Evolutionary conservation across 2,329 filamentous ascomycete species (phyloP).

Genomic region (Aspergillus pseudotamarii): DNA sequence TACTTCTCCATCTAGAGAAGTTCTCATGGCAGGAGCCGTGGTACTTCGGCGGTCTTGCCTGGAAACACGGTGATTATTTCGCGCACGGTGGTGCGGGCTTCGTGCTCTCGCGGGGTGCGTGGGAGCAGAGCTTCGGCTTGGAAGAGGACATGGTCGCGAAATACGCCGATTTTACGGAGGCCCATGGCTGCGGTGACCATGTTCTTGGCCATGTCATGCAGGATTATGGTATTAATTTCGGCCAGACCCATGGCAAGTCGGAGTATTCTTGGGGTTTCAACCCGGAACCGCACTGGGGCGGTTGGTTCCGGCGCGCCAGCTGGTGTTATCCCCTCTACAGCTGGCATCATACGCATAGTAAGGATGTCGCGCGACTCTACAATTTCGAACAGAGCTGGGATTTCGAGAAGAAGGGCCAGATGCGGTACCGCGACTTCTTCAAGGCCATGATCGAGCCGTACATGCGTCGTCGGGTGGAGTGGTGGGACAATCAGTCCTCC

Average conservation of each 20-base stretch:
- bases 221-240: slow-evolving; percentile 52
- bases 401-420: slow-evolving; percentile 23
- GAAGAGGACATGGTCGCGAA: slow-evolving; percentile 50
- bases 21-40: slow-evolving; percentile 49
- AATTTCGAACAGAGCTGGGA: slow-evolving; percentile 29
- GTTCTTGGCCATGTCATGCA: slow-evolving; percentile 53
- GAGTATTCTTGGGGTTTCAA: slow-evolving; percentile 50
- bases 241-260: slow-evolving; percentile 54
- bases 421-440: slow-evolving; percentile 30
- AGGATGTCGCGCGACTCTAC: slow-evolving; percentile 28
- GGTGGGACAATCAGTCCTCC: slow-evolving; percentile 30
- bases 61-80: slow-evolving; percentile 50
- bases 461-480: slow-evolving; percentile 22
- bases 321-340: slow-evolving; percentile 58
- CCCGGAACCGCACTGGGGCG: slow-evolving; percentile 32
- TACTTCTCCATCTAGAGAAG: slow-evolving; percentile 51
- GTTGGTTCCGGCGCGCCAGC: slow-evolving; percentile 38
- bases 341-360: slow-evolving; percentile 29
- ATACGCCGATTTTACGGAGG: slow-evolving; percentile 44
- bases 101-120: slow-evolving; percentile 54
- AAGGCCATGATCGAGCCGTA: slow-evolving; percentile 25
- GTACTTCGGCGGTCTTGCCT: slow-evolving; percentile 56
- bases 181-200: slow-evolving; percentile 57
- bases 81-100: slow-evolving; percentile 61
- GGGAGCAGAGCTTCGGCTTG: slow-evolving; percentile 51